These are phyloP conservation scores for Cephalotrichum gorgonifer DNA, from an alignment of 2,329 filamentous ascomycete genomes.

Conservation along the genomic window DNA sequence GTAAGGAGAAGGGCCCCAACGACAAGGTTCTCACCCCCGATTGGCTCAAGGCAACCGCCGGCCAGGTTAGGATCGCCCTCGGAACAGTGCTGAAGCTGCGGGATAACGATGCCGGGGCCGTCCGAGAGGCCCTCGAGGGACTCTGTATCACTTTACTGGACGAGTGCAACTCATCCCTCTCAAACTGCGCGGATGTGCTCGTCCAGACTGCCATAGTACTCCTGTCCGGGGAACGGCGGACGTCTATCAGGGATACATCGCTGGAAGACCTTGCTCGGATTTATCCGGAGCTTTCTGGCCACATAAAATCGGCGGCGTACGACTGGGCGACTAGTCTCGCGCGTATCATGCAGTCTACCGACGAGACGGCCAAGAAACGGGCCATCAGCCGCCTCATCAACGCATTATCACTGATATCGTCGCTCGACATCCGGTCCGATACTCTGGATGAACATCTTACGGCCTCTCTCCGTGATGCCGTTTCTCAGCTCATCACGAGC, in stretches of 20 bases:
- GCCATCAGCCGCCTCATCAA: constrained; percentile 69
- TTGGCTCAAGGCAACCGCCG: constrained; percentile 73
- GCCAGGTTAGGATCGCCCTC: constrained; percentile 76
- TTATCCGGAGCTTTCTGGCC: constrained; percentile 50
- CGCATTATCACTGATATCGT: constrained; percentile 55
- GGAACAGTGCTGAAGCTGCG: constrained; percentile 67
- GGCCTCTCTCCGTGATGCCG: constrained; percentile 63
- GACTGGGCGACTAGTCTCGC: constrained; percentile 76
- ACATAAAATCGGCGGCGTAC: constrained; percentile 61
- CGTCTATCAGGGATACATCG: constrained; percentile 30
- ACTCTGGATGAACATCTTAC: constrained; percentile 59
- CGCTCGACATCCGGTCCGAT: constrained; percentile 52
- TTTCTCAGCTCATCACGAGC: constrained; percentile 26
- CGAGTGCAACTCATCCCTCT: constrained; percentile 65
- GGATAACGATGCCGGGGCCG: constrained; percentile 56
- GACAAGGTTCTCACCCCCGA: constrained; percentile 31
- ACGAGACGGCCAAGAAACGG: constrained; percentile 65
- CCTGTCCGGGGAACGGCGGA: constrained; percentile 24
- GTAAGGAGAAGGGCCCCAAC: constrained; percentile 13
- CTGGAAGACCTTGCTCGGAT: constrained; percentile 53
- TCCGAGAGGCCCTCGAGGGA: constrained; percentile 55
- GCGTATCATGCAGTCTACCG: constrained; percentile 70
- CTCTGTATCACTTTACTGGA: constrained; percentile 69
- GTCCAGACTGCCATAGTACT: constrained; percentile 75
- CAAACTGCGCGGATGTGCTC: constrained; percentile 58